Evolutionary conservation across 805 yeast species (phyloP).

Genomic region (Hanseniaspora nectarophila): DNA sequence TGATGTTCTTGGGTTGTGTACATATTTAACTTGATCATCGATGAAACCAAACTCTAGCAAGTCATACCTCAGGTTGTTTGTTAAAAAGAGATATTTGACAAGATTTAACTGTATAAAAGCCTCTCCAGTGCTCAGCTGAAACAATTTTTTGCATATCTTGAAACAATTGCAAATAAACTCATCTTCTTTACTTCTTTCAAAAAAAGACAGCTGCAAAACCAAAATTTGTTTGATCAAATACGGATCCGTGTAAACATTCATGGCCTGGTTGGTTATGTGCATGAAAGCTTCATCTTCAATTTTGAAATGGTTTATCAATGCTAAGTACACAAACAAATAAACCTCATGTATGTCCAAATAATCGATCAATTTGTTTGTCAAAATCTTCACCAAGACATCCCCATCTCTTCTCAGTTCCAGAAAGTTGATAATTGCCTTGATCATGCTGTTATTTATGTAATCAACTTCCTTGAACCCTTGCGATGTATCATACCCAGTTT

Average conservation of each 20-base stretch:
- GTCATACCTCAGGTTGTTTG: neutral
- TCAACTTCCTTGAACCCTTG: slow-evolving; percentile 6
- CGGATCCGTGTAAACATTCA: neutral
- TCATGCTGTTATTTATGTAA: slow-evolving; percentile 8
- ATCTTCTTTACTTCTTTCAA: neutral
- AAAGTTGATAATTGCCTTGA: neutral
- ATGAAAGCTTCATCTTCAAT: slow-evolving; percentile 1
- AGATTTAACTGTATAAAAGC: neutral
- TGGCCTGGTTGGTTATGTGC: neutral
- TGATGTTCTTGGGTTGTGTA: neutral
- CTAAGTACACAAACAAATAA: neutral
- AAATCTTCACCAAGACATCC: neutral
- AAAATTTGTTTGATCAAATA: slow-evolving; percentile 1
- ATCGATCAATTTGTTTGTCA: neutral
- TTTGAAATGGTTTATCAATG: neutral
- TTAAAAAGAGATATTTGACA: neutral
- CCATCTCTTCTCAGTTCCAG: neutral
- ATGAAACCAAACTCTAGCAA: neutral
- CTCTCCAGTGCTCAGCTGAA: neutral
- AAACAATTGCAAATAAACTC: neutral
- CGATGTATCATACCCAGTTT: neutral
- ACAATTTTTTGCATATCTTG: neutral
- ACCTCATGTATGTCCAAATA: neutral
- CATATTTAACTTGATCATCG: neutral
- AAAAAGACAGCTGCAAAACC: slow-evolving; percentile 1